phyloP scores from a whole-genome alignment of 108 stramenopile species.

The Skeletonema marinoi region DNA sequence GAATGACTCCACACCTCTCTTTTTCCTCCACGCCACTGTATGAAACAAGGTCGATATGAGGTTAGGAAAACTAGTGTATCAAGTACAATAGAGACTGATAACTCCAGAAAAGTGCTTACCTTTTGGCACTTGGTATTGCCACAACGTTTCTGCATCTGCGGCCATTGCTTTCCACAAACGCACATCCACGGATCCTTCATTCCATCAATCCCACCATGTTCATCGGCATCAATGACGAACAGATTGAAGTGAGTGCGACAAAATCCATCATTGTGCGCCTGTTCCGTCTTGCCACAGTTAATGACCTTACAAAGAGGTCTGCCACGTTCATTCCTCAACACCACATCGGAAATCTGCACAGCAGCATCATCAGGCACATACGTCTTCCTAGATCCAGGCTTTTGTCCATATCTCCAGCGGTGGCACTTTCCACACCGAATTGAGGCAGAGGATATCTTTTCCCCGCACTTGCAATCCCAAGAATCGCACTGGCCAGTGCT shows the following conservation, averaged over 20 bases:
- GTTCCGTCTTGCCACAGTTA: slow-evolving; percentile 15
- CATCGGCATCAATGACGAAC: background rate
- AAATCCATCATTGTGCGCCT: slow-evolving; percentile 29
- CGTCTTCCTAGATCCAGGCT: slow-evolving; percentile 1
- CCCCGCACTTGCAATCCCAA: slow-evolving; percentile 8
- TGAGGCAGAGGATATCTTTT: background rate
- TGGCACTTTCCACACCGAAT: background rate
- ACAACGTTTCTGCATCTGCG: background rate
- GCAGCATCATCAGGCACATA: background rate
- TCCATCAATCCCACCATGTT: background rate
- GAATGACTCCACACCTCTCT: background rate
- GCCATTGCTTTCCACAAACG: background rate
- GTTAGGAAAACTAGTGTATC: background rate
- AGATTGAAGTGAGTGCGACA: slow-evolving; percentile 14
- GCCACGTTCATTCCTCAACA: slow-evolving; percentile 11
- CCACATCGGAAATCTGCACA: background rate
- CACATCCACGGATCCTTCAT: background rate
- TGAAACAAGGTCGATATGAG: background rate
- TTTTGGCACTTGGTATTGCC: slow-evolving; percentile 1
- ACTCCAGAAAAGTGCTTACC: background rate
- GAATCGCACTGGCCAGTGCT: slow-evolving; percentile 6
- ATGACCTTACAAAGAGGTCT: slow-evolving; percentile 26
- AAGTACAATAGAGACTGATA: background rate
- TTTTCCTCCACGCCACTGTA: background rate
- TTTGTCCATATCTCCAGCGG: background rate